Evolutionary conservation across 2,329 filamentous ascomycete species (phyloP).

Genomic region (Aspergillus latus): DNA sequence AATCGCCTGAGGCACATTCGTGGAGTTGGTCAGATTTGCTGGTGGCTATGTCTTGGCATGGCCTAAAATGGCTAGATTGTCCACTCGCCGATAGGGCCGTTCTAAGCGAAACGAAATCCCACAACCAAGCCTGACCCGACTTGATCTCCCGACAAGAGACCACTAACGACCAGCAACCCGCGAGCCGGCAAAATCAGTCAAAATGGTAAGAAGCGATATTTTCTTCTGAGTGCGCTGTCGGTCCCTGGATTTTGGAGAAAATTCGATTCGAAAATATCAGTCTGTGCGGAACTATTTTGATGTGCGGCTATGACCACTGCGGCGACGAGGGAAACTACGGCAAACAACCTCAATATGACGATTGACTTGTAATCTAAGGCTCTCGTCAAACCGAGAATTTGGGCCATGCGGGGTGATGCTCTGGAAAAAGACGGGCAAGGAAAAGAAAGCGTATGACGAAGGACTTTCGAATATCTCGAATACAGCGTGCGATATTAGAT

Average conservation of each 20-base stretch:
- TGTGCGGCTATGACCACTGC: background rate
- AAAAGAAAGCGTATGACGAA: background rate
- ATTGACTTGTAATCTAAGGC: background rate
- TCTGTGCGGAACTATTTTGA: slow-evolving; percentile 3
- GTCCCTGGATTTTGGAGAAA: slow-evolving; percentile 27
- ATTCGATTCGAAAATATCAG: slow-evolving; percentile 12
- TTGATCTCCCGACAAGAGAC: slow-evolving; percentile 41
- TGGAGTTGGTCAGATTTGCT: background rate
- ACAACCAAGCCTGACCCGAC: slow-evolving; percentile 40
- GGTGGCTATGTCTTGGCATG: slow-evolving; percentile 18
- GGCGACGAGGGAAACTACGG: background rate
- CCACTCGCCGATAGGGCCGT: slow-evolving; percentile 35
- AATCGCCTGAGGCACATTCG: slow-evolving; percentile 10
- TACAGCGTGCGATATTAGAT: background rate
- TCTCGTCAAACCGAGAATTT: background rate
- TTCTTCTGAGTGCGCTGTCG: slow-evolving; percentile 24
- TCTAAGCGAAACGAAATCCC: slow-evolving; percentile 48
- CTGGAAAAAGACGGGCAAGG: background rate
- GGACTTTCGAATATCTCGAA: background rate
- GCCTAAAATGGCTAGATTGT: slow-evolving; percentile 31
- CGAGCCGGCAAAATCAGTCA: slow-evolving; percentile 49
- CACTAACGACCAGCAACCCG: slow-evolving; percentile 44
- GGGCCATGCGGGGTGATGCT: background rate
- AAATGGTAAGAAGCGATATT: slow-evolving; percentile 44
- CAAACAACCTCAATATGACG: background rate